Conservation (phyloP, 2,329 filamentous ascomycete species). For the Phyllosticta citrichinensis region DNA sequence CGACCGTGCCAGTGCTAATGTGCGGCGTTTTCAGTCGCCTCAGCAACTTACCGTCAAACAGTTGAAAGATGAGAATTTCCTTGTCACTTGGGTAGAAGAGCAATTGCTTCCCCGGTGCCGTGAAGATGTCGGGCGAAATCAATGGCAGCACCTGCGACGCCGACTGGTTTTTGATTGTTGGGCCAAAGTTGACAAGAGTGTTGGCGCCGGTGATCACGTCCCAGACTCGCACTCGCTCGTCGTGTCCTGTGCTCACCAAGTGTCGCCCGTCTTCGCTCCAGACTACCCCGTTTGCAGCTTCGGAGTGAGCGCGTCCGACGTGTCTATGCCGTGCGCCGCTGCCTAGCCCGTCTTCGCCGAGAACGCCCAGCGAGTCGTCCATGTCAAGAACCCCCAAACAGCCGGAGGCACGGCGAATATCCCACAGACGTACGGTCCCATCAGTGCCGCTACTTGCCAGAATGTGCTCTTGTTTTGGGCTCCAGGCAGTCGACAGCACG, state of each 20-base stretch:
- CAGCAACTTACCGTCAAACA: constrained; percentile 66
- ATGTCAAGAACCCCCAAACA: constrained; percentile 71
- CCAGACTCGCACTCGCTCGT: constrained; percentile 81
- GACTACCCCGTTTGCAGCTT: constrained; percentile 71
- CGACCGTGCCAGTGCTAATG: constrained; percentile 8
- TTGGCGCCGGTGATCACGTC: constrained; percentile 71
- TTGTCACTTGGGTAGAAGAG: constrained; percentile 69
- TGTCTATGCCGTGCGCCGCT: constrained; percentile 30
- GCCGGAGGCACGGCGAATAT: constrained; percentile 68
- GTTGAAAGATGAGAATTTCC: constrained; percentile 68
- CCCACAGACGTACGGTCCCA: constrained; percentile 76
- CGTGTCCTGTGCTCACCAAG: constrained; percentile 72
- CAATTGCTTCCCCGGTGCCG: constrained; percentile 49
- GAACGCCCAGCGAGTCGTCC: constrained; percentile 67
- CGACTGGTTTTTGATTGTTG: constrained; percentile 60
- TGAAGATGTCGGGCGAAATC: constrained; percentile 51
- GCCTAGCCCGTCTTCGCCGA: constrained; percentile 35
- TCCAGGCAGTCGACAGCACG: constrained; percentile 63
- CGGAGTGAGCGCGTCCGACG: constrained; percentile 55
- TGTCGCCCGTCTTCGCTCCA: constrained; percentile 75
- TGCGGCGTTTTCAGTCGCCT: constrained; percentile 59
- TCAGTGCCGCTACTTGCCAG: constrained; percentile 79
- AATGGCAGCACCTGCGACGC: constrained; percentile 33
- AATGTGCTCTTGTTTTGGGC: constrained; percentile 66
- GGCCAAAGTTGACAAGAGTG: constrained; percentile 79